These are phyloP conservation scores for Lipomyces spencermartinsiae DNA, from an alignment of 805 yeast species.

Conservation along the genomic window DNA sequence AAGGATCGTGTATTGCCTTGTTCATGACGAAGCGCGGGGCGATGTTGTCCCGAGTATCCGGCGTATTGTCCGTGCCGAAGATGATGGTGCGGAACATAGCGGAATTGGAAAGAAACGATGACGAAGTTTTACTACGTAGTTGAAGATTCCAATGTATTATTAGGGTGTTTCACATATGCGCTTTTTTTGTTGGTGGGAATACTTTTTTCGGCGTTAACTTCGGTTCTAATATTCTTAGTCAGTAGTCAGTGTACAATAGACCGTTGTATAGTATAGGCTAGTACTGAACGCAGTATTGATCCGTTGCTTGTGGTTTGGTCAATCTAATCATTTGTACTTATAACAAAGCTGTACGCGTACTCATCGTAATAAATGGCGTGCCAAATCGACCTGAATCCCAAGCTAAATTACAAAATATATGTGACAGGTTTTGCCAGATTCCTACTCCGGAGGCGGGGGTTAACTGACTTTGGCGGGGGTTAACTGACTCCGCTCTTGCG, in stretches of 20 bases:
- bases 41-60: constrained; percentile 41
- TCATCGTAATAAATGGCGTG: background rate
- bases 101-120: background rate
- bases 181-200: background rate
- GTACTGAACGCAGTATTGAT: background rate
- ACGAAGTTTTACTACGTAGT: background rate
- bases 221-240: background rate
- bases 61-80: constrained; percentile 29
- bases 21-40: constrained; percentile 39
- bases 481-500: background rate
- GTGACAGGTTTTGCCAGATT: background rate
- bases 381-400: background rate
- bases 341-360: background rate
- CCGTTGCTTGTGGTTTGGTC: background rate
- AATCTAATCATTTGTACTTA: background rate
- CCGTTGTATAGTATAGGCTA: background rate
- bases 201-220: background rate
- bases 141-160: background rate
- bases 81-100: background rate
- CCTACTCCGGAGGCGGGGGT: background rate
- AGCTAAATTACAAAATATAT: background rate
- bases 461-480: background rate
- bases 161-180: background rate
- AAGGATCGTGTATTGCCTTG: constrained; percentile 60
- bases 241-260: background rate